These are phyloP conservation scores for Penicillium roqueforti DNA, from an alignment of 495 filamentous ascomycete genomes.

Conservation along the genomic window DNA sequence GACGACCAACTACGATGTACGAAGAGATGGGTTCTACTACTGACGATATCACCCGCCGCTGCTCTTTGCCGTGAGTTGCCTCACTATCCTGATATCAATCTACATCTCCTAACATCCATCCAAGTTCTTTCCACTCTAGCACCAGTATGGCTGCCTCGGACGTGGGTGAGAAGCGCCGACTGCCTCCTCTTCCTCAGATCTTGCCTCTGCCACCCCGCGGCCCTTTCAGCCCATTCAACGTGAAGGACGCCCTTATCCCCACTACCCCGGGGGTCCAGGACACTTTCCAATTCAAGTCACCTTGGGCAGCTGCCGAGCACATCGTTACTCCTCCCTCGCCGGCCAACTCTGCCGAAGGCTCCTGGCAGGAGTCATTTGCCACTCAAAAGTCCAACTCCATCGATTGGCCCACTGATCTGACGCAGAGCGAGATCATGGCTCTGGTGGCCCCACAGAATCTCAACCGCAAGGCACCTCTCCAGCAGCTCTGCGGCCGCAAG, in stretches of 20 bases:
- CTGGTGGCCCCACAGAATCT: conserved; percentile 40
- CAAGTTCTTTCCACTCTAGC: conserved; percentile 21
- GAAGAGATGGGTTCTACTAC: conserved; percentile 34
- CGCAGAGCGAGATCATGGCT: conserved; percentile 33
- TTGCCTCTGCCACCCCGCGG: conserved; percentile 39
- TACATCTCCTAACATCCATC: background rate
- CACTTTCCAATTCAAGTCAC: conserved; percentile 36
- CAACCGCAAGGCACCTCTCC: conserved; percentile 43
- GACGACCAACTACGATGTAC: conserved; percentile 26
- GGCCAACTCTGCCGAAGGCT: conserved; percentile 42
- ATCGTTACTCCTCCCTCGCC: conserved; percentile 40
- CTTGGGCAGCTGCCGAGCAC: conserved; percentile 33
- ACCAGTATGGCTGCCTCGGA: conserved; percentile 18
- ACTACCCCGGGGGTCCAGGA: conserved; percentile 40
- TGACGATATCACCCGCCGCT: conserved; percentile 33
- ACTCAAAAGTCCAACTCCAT: conserved; percentile 26
- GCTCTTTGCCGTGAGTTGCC: conserved; percentile 42
- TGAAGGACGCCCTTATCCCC: conserved; percentile 28
- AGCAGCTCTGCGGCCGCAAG: conserved; percentile 46
- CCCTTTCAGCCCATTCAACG: conserved; percentile 40
- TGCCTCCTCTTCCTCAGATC: conserved; percentile 42
- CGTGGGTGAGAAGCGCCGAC: conserved; percentile 34
- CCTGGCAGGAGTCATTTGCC: conserved; percentile 39
- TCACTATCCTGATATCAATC: background rate
- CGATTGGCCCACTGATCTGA: conserved; percentile 39